Evolutionary conservation across 2,329 filamentous ascomycete species (phyloP).

Genomic region (Fusarium compactum): DNA sequence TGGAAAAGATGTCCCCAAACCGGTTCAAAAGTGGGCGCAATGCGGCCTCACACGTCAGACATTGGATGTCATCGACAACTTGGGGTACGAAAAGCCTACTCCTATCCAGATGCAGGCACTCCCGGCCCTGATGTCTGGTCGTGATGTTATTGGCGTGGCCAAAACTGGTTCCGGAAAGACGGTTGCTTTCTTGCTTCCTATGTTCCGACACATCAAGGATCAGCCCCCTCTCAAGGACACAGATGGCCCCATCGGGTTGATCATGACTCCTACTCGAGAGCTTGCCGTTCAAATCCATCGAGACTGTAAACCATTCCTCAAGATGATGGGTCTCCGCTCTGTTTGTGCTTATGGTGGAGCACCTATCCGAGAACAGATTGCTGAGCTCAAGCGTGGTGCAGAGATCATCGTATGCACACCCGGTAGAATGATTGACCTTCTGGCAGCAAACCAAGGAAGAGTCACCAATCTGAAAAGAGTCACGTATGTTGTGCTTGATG

Average conservation of each 20-base stretch:
- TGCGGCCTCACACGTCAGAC: slow-evolving; percentile 90
- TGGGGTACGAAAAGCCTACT: slow-evolving; percentile 90
- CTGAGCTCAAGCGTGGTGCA: slow-evolving; percentile 92
- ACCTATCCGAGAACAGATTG: slow-evolving; percentile 97
- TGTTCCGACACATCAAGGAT: slow-evolving; percentile 98
- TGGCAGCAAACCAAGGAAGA: slow-evolving; percentile 92
- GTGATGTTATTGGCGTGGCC: slow-evolving; percentile 94
- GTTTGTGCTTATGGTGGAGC: slow-evolving; percentile 96
- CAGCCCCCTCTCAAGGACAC: slow-evolving; percentile 83
- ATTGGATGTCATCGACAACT: slow-evolving; percentile 82
- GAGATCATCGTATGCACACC: slow-evolving; percentile 97
- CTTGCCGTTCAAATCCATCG: slow-evolving; percentile 92
- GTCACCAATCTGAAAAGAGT: slow-evolving; percentile 91
- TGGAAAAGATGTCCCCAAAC: slow-evolving; percentile 88
- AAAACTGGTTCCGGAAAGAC: slow-evolving; percentile 99
- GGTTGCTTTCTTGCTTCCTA: slow-evolving; percentile 92
- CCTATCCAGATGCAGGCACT: slow-evolving; percentile 96
- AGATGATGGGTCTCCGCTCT: slow-evolving; percentile 83
- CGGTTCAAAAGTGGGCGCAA: slow-evolving; percentile 96
- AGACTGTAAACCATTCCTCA: slow-evolving; percentile 95
- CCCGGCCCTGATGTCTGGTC: slow-evolving; percentile 93
- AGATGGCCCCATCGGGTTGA: slow-evolving; percentile 88
- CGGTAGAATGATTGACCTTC: slow-evolving; percentile 93
- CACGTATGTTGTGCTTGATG: slow-evolving; percentile 94
- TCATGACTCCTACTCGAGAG: slow-evolving; percentile 95